Evolutionary conservation across 2,329 filamentous ascomycete species (phyloP).

Genomic region (Colletotrichum sublineola): DNA sequence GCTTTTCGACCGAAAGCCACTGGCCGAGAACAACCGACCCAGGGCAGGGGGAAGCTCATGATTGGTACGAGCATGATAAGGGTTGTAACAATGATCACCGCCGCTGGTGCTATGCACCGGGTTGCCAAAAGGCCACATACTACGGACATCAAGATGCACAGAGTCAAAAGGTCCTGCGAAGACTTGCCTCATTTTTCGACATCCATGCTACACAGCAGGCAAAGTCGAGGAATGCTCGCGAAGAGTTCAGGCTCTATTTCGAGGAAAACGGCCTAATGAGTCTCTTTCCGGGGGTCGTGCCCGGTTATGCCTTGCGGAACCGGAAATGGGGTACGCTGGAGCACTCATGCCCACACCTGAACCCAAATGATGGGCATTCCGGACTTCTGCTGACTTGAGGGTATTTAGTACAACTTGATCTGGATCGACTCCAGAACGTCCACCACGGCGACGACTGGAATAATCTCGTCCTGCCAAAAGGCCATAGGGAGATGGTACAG

Average conservation of each 20-base stretch:
- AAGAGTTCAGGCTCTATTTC: not conserved
- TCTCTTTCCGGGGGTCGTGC: not conserved
- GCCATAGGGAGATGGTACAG: not conserved
- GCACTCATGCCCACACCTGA: not conserved
- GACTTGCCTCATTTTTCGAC: not conserved
- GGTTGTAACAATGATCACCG: not conserved
- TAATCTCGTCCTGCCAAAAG: not conserved
- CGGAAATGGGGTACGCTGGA: not conserved
- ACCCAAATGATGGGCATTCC: not conserved
- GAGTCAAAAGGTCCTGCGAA: not conserved
- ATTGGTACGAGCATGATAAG: not conserved
- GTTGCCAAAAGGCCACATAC: not conserved
- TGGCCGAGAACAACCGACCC: not conserved
- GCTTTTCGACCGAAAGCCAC: not conserved
- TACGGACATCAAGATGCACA: not conserved
- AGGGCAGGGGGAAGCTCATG: not conserved
- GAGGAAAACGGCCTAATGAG: not conserved
- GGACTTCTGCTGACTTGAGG: not conserved
- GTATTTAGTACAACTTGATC: not conserved
- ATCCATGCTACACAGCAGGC: not conserved
- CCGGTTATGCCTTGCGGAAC: not conserved
- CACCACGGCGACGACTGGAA: not conserved
- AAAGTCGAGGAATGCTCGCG: not conserved
- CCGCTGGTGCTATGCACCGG: not conserved
- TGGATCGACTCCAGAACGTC: not conserved